phyloP scores from a whole-genome alignment of 805 yeast genomes.

The Metschnikowia arizonensis region DNA sequence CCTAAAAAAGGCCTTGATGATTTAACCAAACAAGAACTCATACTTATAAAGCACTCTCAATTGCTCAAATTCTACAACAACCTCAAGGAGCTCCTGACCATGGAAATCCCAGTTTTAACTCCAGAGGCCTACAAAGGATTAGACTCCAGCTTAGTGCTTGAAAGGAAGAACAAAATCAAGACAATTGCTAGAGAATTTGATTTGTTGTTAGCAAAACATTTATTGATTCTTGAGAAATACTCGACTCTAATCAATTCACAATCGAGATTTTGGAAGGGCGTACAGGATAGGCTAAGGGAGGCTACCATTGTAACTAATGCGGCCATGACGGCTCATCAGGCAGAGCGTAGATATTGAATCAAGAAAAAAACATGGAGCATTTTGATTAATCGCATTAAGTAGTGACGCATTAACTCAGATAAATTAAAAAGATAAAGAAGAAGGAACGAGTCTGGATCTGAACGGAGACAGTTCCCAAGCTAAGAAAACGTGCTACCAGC shows the following conservation, averaged over 20 bases:
- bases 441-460: slow-evolving; percentile 74
- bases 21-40: slow-evolving; percentile 19
- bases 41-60: slow-evolving; percentile 21
- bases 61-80: slow-evolving; percentile 22
- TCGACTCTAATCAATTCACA: slow-evolving; percentile 21
- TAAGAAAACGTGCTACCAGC: slow-evolving; percentile 82
- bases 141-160: not conserved
- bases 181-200: slow-evolving; percentile 20
- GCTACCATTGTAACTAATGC: not conserved
- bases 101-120: slow-evolving; percentile 19
- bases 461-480: slow-evolving; percentile 79
- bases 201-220: slow-evolving; percentile 24
- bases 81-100: slow-evolving; percentile 20
- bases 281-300: slow-evolving; percentile 15
- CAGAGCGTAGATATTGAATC: not conserved
- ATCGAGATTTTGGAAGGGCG: slow-evolving; percentile 26
- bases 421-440: slow-evolving; percentile 28
- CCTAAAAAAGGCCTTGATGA: not conserved
- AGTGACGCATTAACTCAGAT: not conserved
- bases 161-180: slow-evolving; percentile 8
- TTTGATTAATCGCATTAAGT: not conserved
- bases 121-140: slow-evolving; percentile 5
- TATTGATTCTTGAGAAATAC: slow-evolving; percentile 29
- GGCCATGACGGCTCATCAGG: not conserved
- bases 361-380: no score